Evolutionary conservation across 306 rosid species (phyloP).

Genomic region (Rosa lucieae): DNA sequence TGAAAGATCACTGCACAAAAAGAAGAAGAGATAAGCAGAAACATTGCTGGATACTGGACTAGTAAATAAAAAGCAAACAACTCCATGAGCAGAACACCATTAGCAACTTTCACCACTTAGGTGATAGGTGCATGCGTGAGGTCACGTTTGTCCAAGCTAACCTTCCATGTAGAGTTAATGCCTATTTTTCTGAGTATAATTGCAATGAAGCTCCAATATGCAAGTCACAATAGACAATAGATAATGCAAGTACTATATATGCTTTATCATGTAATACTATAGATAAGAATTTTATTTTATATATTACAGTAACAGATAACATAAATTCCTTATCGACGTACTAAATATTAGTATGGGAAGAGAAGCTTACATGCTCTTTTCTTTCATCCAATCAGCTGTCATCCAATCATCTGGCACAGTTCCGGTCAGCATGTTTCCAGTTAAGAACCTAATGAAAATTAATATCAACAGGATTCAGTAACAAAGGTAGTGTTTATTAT

Average conservation of each 20-base stretch:
- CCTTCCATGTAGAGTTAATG: background rate
- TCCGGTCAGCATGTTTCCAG: slow-evolving; percentile 59
- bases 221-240: no score
- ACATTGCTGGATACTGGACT: background rate
- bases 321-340: background rate
- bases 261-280: no score
- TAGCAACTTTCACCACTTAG: background rate
- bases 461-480: slow-evolving; percentile 3
- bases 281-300: no score
- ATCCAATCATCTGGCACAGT: slow-evolving; percentile 38
- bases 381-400: slow-evolving; percentile 39
- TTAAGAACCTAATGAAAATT: slow-evolving; percentile 46
- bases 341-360: slow-evolving; percentile 1
- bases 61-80: background rate
- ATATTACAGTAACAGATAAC: background rate
- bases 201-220: background rate
- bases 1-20: slow-evolving; percentile 43
- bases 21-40: background rate
- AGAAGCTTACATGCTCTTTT: slow-evolving; percentile 41
- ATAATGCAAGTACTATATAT: no score
- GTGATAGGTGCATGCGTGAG: background rate
- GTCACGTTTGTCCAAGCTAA: background rate
- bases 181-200: background rate
- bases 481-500: background rate
- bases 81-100: background rate